Base-by-base conservation (phyloP, 208 protist species). In the Vickermania ingenoplastis region DNA sequence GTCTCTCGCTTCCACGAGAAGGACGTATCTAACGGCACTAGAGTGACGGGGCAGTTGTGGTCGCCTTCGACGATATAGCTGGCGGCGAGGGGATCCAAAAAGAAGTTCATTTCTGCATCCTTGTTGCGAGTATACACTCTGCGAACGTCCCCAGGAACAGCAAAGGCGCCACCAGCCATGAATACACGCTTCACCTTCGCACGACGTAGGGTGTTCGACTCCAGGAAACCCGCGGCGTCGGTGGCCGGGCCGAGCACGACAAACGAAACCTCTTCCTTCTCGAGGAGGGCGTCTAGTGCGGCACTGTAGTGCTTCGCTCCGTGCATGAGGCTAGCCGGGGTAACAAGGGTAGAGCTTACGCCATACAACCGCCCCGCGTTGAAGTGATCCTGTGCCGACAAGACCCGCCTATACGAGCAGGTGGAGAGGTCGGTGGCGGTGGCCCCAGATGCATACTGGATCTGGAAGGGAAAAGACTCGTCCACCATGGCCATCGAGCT, bases 91-190 rank as follows among this genome's bases (percentile, higher is more conserved):
- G 81, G 69, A 64, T 93, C 86, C 49, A 89, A 50, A 59, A 81
- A 90, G 45, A 84, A 77, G 64, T 88, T 82, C n/a, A 77, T 31
- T 59, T 93, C 82, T 0, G 82, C 71, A 4, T 41, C 59, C 0
- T 25, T 67, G 62, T 82, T 88, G 49, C 48, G 31, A 14, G 45
- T 29, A 53, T 79, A 73, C 14, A 87, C n/a, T 54, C 75, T 66
- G 3, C 78, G 57, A 1, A 75, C 73, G 63, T 90, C 59, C 31
- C 75, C 80, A 0, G 2, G 53, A 0, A 1, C 22, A 36, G 58
- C 65, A 56, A 93, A 77, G 29, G 76, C 72, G 23, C 86, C 86
- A 4, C 75, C 86, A 0, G 72, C 78, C 7, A 86, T 29, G 53
- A 70, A 59, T 54, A 93, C 70, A 30, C 14, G 7, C 26, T 17